Percentiles rank a stretch among this genome's conserved stretches.
Conservation (phyloP, 2,329 filamentous ascomycete genomes). For the Proliferodiscus dingleyae region DNA sequence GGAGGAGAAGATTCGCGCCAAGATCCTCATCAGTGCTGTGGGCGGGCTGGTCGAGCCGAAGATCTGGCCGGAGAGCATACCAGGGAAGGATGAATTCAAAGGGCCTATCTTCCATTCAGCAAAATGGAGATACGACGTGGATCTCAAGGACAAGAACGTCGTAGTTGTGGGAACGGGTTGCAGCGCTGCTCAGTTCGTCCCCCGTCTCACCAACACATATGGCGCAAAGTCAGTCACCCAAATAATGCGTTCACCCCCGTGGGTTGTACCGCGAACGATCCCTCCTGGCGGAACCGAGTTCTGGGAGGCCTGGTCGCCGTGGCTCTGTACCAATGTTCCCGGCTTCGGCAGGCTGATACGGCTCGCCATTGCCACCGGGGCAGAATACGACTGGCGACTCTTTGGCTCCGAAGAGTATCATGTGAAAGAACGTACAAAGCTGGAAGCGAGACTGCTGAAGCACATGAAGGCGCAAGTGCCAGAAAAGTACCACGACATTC, state of each 20-base stretch:
- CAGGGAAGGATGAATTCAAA: conserved; percentile 48
- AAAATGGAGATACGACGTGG: conserved; percentile 48
- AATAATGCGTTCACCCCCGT: conserved; percentile 53
- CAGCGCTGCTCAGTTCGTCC: conserved; percentile 52
- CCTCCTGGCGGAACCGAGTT: conserved; percentile 35
- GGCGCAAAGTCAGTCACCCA: conserved; percentile 52
- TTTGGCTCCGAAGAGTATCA: conserved; percentile 39
- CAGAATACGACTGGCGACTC: conserved; percentile 44
- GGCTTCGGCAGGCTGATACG: conserved; percentile 40
- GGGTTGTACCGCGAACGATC: conserved; percentile 42
- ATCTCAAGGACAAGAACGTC: conserved; percentile 50
- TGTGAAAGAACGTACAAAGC: conserved; percentile 36
- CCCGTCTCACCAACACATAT: conserved; percentile 40
- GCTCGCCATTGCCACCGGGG: conserved; percentile 34
- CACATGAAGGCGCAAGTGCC: conserved; percentile 46
- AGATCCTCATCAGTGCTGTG: conserved; percentile 50
- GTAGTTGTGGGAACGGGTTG: conserved; percentile 55
- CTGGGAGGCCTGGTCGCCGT: conserved; percentile 44
- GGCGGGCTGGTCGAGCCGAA: conserved; percentile 53
- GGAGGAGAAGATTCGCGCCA: conserved; percentile 47
- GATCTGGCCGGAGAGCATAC: conserved; percentile 43
- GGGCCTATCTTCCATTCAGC: conserved; percentile 55
- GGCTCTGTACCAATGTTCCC: conserved; percentile 42
- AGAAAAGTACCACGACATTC: conserved; percentile 51
- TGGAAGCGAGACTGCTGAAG: conserved; percentile 38